Evolutionary conservation across 306 rosid species (phyloP).

Genomic region (Oemleria cerasiformis): DNA sequence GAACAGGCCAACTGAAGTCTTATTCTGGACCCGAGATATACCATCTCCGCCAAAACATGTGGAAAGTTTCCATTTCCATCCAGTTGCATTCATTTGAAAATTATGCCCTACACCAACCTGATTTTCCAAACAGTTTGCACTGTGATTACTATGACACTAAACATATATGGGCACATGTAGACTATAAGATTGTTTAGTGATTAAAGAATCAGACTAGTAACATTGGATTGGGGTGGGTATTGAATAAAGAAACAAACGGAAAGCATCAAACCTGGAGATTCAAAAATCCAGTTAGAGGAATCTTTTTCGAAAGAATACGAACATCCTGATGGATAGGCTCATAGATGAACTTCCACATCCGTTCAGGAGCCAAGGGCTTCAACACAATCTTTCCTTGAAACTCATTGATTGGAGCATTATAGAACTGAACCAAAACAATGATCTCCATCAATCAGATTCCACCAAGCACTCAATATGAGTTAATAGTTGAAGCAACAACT

Average conservation of each 20-base stretch:
- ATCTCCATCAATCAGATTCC: slow-evolving; percentile 13
- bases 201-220: not conserved
- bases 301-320: slow-evolving; percentile 81
- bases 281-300: slow-evolving; percentile 73
- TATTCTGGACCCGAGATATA: slow-evolving; percentile 73
- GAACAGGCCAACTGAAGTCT: slow-evolving; percentile 69
- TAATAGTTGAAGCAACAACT: not conserved
- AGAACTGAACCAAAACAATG: slow-evolving; percentile 53
- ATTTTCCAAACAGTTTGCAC: slow-evolving; percentile 24
- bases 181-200: not conserved
- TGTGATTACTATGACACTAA: not conserved
- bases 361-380: slow-evolving; percentile 76
- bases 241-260: slow-evolving; percentile 4
- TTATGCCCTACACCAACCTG: slow-evolving; percentile 92
- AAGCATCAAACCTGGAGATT: slow-evolving; percentile 75
- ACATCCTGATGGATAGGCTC: slow-evolving; percentile 76
- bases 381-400: slow-evolving; percentile 73
- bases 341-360: slow-evolving; percentile 77
- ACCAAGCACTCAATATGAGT: not conserved
- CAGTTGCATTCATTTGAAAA: slow-evolving; percentile 78
- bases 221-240: not conserved
- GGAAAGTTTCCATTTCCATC: slow-evolving; percentile 97
- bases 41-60: slow-evolving; percentile 97
- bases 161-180: not conserved
- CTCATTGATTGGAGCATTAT: slow-evolving; percentile 84